phyloP scores from a whole-genome alignment of 371 early-diverging fungal species.

The Umbelopsis sp. region DNA sequence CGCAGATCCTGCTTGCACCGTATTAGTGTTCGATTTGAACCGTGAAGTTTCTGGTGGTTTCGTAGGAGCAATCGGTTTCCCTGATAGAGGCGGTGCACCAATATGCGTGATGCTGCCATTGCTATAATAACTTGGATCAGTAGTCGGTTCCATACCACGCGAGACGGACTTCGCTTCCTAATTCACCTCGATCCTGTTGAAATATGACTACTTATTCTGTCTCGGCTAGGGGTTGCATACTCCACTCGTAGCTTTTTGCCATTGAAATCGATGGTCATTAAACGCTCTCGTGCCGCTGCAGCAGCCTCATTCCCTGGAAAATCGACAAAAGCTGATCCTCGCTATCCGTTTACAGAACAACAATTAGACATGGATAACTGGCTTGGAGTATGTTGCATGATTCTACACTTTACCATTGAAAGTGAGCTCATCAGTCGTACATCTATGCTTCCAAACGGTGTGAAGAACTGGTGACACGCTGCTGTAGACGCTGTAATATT shows the following conservation, averaged over 20 bases:
- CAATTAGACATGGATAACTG: too few species aligned
- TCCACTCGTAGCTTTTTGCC: constrained; percentile 43
- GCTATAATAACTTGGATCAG: not conserved
- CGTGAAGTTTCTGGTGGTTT: not conserved
- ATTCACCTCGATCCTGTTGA: not conserved
- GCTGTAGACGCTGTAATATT: constrained; percentile 28
- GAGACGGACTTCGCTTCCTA: not conserved
- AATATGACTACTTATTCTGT: not conserved
- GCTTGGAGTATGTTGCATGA: too few species aligned
- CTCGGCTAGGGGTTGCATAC: constrained; percentile 42
- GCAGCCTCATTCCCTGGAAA: constrained; percentile 46
- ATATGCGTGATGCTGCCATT: not conserved
- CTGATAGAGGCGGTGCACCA: not conserved
- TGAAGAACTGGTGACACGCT: constrained; percentile 32
- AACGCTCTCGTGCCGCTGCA: constrained; percentile 34
- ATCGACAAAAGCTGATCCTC: constrained; percentile 56
- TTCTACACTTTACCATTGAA: constrained; percentile 36
- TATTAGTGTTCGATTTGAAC: not conserved
- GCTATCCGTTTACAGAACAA: constrained; percentile 24
- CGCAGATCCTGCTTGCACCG: not conserved
- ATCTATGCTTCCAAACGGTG: constrained; percentile 34
- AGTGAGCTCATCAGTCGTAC: constrained; percentile 41
- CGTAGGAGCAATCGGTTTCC: not conserved
- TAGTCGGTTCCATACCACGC: not conserved
- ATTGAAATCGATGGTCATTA: constrained; percentile 38